These are phyloP conservation scores for Phytopythium mirpurense DNA, from an alignment of 352 stramenopile genomes.

Conservation along the genomic window DNA sequence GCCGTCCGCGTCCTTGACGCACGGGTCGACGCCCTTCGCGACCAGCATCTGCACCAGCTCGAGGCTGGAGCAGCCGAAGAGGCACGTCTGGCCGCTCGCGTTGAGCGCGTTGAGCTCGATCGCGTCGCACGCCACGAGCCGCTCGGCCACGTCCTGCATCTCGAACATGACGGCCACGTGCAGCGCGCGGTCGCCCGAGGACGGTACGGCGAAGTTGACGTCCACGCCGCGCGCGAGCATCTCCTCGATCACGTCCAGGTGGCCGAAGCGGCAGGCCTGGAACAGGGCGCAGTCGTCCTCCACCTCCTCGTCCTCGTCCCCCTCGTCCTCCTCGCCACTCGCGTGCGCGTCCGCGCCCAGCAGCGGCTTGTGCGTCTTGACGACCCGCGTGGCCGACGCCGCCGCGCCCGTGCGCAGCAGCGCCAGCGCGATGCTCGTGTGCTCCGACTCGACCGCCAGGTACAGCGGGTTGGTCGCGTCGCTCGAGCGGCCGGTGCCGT, in stretches of 20 bases:
- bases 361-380: constrained; percentile 34
- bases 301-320: constrained; percentile 29
- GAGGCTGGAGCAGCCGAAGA: constrained; percentile 77
- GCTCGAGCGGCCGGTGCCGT: constrained; percentile 38
- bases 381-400: constrained; percentile 56
- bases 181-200: constrained; percentile 60
- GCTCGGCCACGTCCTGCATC: constrained; percentile 75
- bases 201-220: constrained; percentile 62
- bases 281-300: constrained; percentile 75
- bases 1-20: constrained; percentile 50
- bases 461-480: constrained; percentile 62
- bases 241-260: constrained; percentile 65
- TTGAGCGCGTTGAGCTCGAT: constrained; percentile 71
- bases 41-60: constrained; percentile 63
- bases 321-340: constrained; percentile 8
- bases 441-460: constrained; percentile 66
- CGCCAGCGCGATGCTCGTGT: constrained; percentile 62
- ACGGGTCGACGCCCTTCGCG: constrained; percentile 55
- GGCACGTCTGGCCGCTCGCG: constrained; percentile 63
- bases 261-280: constrained; percentile 66
- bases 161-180: constrained; percentile 83
- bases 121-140: constrained; percentile 42
- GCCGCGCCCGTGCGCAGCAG: constrained; percentile 68
- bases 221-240: constrained; percentile 68
- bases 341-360: constrained; percentile 18